Evolutionary conservation across 129 eudicot species (phyloP), one percentile per base, ranked within the genome.

Genomic region (Tagetes patula): DNA sequence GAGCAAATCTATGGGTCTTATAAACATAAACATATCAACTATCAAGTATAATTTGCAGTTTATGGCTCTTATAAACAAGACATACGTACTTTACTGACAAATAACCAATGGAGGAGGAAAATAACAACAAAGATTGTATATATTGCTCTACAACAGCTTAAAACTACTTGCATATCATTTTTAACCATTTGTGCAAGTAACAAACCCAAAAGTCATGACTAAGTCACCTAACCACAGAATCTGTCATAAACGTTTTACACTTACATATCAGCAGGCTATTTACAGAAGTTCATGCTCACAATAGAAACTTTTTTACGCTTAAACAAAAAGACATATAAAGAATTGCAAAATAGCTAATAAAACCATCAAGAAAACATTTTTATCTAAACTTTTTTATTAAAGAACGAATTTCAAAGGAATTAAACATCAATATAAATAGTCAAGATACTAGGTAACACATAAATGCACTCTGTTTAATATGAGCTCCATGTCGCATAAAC

Each of bases 251-350:
- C 2, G 30, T 56, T 69, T 39, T 39, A 39, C 40, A 40, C 39
- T 48, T 61, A 39, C 60, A 60, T 2, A 34, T 8, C 12, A 61
- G 48, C 48, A 73, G 70, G 8, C 38, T 60, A 73, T 20, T 60
- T 73, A 33, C 38, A 2, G 38, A 61, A 73, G 77, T 38, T 60
- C 77, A n/a, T 72, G 58, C 50, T 46, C 60, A 33, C 38, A 3
- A 45, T 0, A 8, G 48, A 73, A 14, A 7, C 58, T 46, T 46
- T 31, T 31, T 4, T 61, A 5, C 45, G 3, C 0, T 32, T 68
- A 48, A 33, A 12, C 2, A 8, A 13, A 10, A 8, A 68, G 8
- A 47, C 2, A 68, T 37, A 42, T 48, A 62, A 3, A 69, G 36
- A 36, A 13, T 6, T 13, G 14, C 47, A 46, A 8, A 14, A 13